These are phyloP conservation scores for Ustilago nuda DNA, from an alignment of 1,284 basidiomycete species.

Conservation along the genomic window DNA sequence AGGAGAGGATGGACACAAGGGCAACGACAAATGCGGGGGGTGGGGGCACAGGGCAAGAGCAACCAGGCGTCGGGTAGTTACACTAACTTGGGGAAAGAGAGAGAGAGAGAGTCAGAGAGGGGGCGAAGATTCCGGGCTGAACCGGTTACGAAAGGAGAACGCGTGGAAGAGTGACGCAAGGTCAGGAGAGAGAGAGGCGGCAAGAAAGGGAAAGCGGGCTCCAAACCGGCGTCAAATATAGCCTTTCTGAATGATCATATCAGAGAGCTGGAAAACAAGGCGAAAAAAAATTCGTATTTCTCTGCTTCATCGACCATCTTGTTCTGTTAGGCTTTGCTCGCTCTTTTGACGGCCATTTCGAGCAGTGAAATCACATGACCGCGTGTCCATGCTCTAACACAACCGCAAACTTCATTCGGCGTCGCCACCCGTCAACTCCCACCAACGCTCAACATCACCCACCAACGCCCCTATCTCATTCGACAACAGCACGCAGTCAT, in stretches of 20 bases:
- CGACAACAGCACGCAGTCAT: no score
- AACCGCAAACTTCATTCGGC: no score
- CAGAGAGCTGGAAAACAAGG: neutral
- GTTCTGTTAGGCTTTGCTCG: neutral
- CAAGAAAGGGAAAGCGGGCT: constrained; percentile 6
- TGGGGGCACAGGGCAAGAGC: neutral
- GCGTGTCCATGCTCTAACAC: no score
- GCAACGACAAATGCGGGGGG: neutral
- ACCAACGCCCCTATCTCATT: no score
- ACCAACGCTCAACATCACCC: no score
- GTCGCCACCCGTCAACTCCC: no score
- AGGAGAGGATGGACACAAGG: neutral
- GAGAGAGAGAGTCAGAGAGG: neutral
- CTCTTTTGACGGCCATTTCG: neutral
- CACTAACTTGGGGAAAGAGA: neutral
- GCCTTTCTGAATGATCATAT: neutral
- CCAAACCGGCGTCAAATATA: constrained; percentile 19
- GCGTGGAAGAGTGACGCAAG: neutral
- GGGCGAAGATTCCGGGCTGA: neutral
- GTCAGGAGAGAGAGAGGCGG: neutral
- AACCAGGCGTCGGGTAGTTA: neutral
- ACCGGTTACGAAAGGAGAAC: neutral
- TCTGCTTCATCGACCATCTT: neutral
- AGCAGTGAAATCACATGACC: no score
- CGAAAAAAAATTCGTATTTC: constrained; percentile 6